These are phyloP conservation scores for Xylariomycetidae sp. DNA, from an alignment of 2,329 filamentous ascomycete genomes.

Conservation along the genomic window DNA sequence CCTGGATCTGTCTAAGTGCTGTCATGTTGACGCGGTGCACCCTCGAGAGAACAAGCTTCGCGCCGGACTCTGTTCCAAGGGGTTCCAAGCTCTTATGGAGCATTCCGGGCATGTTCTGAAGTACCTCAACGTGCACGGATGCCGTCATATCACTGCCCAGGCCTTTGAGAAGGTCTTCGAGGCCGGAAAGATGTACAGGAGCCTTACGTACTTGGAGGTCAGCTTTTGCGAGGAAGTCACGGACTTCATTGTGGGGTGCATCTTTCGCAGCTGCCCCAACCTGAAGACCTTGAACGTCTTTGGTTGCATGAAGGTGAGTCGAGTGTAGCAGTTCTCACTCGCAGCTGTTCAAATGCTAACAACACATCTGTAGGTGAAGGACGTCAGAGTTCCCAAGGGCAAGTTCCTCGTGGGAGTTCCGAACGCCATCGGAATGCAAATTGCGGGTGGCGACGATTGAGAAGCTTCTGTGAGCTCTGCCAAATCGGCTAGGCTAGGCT, in stretches of 20 bases:
- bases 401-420: conserved; percentile 37
- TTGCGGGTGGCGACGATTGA: conserved; percentile 33
- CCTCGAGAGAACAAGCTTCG: conserved; percentile 59
- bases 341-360: conserved; percentile 8
- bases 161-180: conserved; percentile 72
- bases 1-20: conserved; percentile 71
- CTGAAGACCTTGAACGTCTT: conserved; percentile 56
- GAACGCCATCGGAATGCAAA: conserved; percentile 36
- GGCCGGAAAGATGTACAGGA: conserved; percentile 54
- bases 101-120: conserved; percentile 67
- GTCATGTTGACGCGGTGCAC: conserved; percentile 65
- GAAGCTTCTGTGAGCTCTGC: no score
- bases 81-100: conserved; percentile 74
- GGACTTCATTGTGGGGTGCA: conserved; percentile 55
- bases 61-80: conserved; percentile 68
- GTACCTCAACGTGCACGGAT: conserved; percentile 72
- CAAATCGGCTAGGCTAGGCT: no score
- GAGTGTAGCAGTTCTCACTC: neutral
- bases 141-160: conserved; percentile 68
- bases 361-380: conserved; percentile 23
- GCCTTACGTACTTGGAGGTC: conserved; percentile 66
- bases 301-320: conserved; percentile 56
- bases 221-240: conserved; percentile 68
- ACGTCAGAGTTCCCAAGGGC: conserved; percentile 34
- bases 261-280: conserved; percentile 59